Percentiles rank a stretch among this genome's conserved stretches.
Evolutionary conservation across 495 filamentous ascomycete genomes (phyloP).

Genomic region (Aspergillus hancockii): DNA sequence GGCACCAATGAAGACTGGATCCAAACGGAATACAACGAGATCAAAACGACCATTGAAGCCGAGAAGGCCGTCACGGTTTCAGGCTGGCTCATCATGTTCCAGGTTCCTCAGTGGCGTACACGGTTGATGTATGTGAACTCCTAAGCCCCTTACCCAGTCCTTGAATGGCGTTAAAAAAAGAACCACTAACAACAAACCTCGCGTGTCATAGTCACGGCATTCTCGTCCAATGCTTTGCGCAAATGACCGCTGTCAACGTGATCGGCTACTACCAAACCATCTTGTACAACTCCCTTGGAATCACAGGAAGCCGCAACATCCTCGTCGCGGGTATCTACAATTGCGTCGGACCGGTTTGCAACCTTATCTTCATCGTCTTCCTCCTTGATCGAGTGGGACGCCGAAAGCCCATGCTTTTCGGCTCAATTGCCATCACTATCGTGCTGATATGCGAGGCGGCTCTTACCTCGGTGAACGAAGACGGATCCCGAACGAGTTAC

Average conservation of each 20-base stretch:
- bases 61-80: slow-evolving; percentile 45
- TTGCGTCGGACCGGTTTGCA: slow-evolving; percentile 54
- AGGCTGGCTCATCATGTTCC: slow-evolving; percentile 55
- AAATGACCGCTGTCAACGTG: slow-evolving; percentile 57
- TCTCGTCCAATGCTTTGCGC: slow-evolving; percentile 40
- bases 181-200: neutral
- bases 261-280: slow-evolving; percentile 62
- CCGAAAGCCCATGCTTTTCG: slow-evolving; percentile 40
- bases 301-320: slow-evolving; percentile 49
- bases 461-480: slow-evolving; percentile 40
- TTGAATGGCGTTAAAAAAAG: neutral
- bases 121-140: slow-evolving; percentile 43
- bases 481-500: slow-evolving; percentile 33
- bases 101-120: slow-evolving; percentile 49
- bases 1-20: slow-evolving; percentile 53
- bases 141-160: neutral
- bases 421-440: slow-evolving; percentile 40
- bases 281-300: slow-evolving; percentile 60
- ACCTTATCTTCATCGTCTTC: slow-evolving; percentile 48
- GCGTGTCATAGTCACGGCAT: slow-evolving; percentile 31
- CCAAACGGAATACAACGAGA: slow-evolving; percentile 47
- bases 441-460: slow-evolving; percentile 46
- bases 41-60: slow-evolving; percentile 47
- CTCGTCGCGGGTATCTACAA: slow-evolving; percentile 64
- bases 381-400: slow-evolving; percentile 42